Conservation (phyloP, 2,329 filamentous ascomycete species). For the Botrytis squamosa region DNA sequence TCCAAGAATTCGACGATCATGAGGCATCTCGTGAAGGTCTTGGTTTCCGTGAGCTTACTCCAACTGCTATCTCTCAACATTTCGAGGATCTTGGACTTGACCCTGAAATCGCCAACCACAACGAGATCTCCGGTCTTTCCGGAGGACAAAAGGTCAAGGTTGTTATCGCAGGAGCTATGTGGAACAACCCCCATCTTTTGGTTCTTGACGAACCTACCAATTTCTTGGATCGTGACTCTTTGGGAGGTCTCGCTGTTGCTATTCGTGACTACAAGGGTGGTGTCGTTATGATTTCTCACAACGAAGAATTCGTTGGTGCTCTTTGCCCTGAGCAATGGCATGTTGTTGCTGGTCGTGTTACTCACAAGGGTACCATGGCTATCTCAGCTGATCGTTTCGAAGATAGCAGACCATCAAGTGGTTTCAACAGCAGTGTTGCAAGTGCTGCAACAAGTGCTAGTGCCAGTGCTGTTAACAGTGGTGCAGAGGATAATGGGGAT, state of each 20-base stretch:
- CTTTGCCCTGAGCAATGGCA: slow-evolving; percentile 97
- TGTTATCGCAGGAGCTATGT: slow-evolving; percentile 92
- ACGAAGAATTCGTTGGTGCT: slow-evolving; percentile 97
- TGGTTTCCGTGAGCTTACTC: slow-evolving; percentile 89
- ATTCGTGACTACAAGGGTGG: slow-evolving; percentile 98
- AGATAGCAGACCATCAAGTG: slow-evolving; percentile 68
- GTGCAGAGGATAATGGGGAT: slow-evolving; percentile 75
- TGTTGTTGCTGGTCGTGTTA: slow-evolving; percentile 82
- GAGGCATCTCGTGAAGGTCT: slow-evolving; percentile 98
- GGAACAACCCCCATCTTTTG: slow-evolving; percentile 97
- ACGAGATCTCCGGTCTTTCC: slow-evolving; percentile 92
- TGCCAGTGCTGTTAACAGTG: slow-evolving; percentile 70
- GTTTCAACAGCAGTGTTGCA: slow-evolving; percentile 57
- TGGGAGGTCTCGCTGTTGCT: slow-evolving; percentile 93
- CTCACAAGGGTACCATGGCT: slow-evolving; percentile 75
- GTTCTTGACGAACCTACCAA: slow-evolving; percentile 99
- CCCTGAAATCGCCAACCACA: slow-evolving; percentile 98
- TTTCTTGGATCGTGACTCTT: slow-evolving; percentile 96
- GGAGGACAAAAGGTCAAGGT: slow-evolving; percentile 99
- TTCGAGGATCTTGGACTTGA: slow-evolving; percentile 96
- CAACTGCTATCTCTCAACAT: slow-evolving; percentile 93
- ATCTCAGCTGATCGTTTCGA: slow-evolving; percentile 82
- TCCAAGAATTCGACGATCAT: slow-evolving; percentile 98
- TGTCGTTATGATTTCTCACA: slow-evolving; percentile 99
- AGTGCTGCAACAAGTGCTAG: slow-evolving; percentile 53